phyloP scores from a whole-genome alignment of 495 filamentous ascomycete species.

The Lepraria neglecta region DNA sequence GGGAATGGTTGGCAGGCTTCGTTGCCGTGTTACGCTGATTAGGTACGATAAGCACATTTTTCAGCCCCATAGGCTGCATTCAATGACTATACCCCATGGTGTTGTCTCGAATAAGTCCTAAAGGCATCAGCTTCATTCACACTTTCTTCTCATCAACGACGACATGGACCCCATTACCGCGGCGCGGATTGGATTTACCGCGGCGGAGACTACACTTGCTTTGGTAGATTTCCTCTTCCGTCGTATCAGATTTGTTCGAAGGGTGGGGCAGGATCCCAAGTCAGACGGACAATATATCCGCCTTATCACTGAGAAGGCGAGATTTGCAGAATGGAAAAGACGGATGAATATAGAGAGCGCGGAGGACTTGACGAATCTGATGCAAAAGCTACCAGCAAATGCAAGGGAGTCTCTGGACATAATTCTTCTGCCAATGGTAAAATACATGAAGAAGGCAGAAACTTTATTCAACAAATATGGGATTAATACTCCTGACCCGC shows the following conservation, averaged over 20 bases:
- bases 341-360: background rate
- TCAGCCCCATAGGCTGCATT: too few relatives aligned
- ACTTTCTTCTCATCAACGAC: background rate
- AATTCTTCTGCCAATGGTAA: background rate
- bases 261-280: background rate
- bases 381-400: background rate
- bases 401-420: background rate
- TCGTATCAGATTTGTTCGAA: background rate
- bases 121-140: too few relatives aligned
- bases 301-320: background rate
- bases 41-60: too few relatives aligned
- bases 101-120: too few relatives aligned
- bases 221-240: background rate
- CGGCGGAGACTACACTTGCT: background rate
- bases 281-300: background rate
- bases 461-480: background rate
- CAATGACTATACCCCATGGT: too few relatives aligned
- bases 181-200: too few relatives aligned
- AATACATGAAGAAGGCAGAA: background rate
- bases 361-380: background rate
- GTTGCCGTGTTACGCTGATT: too few relatives aligned
- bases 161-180: background rate
- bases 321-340: slow-evolving; percentile 6
- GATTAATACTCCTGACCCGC: background rate
- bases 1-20: background rate